Evolutionary conservation across 23 red algal genomes (phyloP), one percentile per base, ranked within the genome.

Genomic region (Gracilaria gracilis): DNA sequence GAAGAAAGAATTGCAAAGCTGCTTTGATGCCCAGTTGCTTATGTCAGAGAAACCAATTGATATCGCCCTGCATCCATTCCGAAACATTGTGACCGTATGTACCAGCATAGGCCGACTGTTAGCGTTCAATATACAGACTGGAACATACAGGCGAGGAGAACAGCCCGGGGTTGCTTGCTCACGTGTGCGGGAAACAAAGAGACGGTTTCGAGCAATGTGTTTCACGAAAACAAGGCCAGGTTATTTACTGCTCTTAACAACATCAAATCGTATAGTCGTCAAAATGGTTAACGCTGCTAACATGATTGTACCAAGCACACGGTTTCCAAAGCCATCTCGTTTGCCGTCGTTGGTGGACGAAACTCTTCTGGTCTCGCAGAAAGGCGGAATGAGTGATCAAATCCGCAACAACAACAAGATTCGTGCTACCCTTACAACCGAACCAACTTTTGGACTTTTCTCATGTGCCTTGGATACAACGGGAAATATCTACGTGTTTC

Each of bases 181-280:
- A 27, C 57, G 79, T 27, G 67, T 67, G 19, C 34, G 88, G 2
- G 88, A 92, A 33, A 59, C 75, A 75, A 83, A 72, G 75, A 75
- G 77, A 34, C 88, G 88, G 16, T 92, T 76, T 48, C 79, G 71
- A 12, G 88, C 88, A 3, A 92, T 92, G 77, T 83, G 79, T 74
- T 92, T 92, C 67, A 48, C 74, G 58, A 75, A 81, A 15, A 75
- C 75, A n/a, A 58, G 61, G 8, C 88, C 88, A 0, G 46, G 49
- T 12, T 82, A 82, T 83, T 61, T 92, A 42, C 24, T 92, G 21
- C 61, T 92, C 29, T 49, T 92, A 27, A 92, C 88, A 57, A 64
- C 88, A 27, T 92, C 88, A 31, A 13, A 75, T 1, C 31, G 88
- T 28, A 73, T 92, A 31, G 46, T 92, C 34, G 76, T 83, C 35